These are phyloP conservation scores for Ceratocystis alfenasii DNA, from an alignment of 2,329 filamentous ascomycete species.

Conservation along the genomic window DNA sequence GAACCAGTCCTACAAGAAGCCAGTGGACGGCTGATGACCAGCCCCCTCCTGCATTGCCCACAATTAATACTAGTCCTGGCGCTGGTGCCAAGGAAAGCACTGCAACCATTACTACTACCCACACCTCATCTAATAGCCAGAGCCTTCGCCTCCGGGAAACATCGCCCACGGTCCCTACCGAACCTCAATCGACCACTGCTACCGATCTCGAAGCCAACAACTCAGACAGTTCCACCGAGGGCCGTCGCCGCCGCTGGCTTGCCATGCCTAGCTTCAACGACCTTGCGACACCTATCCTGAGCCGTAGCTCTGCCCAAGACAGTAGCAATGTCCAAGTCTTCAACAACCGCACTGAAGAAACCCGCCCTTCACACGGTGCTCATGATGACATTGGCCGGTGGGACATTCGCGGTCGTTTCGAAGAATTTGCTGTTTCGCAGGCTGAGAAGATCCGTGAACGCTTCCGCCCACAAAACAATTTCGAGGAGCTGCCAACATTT, in stretches of 20 bases:
- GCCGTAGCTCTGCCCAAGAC: conserved; percentile 26
- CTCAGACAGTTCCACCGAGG: background rate
- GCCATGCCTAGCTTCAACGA: conserved; percentile 27
- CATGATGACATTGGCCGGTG: conserved; percentile 33
- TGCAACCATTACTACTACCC: background rate
- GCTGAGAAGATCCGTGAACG: conserved; percentile 48
- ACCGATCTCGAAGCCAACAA: conserved; percentile 22
- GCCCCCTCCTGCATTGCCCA: background rate
- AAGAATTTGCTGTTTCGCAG: conserved; percentile 49
- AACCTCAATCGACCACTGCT: background rate
- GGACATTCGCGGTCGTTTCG: conserved; percentile 46
- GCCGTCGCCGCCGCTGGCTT: conserved; percentile 6
- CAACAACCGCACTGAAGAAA: conserved; percentile 3
- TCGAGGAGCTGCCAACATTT: conserved; percentile 44
- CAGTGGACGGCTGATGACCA: conserved; percentile 22
- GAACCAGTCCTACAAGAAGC: conserved; percentile 15
- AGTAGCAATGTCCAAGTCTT: conserved; percentile 8
- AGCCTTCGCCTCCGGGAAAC: background rate
- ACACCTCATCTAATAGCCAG: background rate
- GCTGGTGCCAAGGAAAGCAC: conserved; percentile 4
- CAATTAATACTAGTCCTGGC: background rate
- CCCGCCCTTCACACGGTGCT: background rate
- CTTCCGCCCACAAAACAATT: conserved; percentile 42
- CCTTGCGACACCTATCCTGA: conserved; percentile 25
- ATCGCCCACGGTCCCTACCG: background rate